phyloP scores from a whole-genome alignment of 805 yeast genomes.

The Candida mattraensis region DNA sequence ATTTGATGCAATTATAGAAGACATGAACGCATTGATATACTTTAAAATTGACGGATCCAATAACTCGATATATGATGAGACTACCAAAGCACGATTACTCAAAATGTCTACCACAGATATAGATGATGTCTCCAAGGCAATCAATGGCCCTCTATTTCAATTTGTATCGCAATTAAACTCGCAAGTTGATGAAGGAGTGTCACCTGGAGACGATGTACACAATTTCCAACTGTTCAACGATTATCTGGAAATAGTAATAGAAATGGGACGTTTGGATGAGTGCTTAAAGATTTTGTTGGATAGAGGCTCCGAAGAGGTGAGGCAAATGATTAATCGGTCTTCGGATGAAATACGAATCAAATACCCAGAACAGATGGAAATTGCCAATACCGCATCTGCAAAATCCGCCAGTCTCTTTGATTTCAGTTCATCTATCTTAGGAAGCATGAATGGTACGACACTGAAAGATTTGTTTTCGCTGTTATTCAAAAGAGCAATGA shows the following conservation, averaged over 20 bases:
- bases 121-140: slow-evolving; percentile 27
- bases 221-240: slow-evolving; percentile 23
- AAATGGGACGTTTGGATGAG: slow-evolving; percentile 58
- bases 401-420: slow-evolving; percentile 17
- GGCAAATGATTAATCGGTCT: slow-evolving; percentile 58
- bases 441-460: slow-evolving; percentile 39
- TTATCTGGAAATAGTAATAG: slow-evolving; percentile 29
- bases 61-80: slow-evolving; percentile 32
- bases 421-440: slow-evolving; percentile 15
- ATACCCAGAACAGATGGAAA: slow-evolving; percentile 39
- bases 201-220: slow-evolving; percentile 27
- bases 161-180: slow-evolving; percentile 35
- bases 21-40: slow-evolving; percentile 57
- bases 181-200: slow-evolving; percentile 21
- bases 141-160: slow-evolving; percentile 35
- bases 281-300: slow-evolving; percentile 55
- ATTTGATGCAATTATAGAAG: slow-evolving; percentile 75
- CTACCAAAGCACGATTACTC: slow-evolving; percentile 14
- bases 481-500: slow-evolving; percentile 61
- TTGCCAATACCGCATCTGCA: slow-evolving; percentile 16
- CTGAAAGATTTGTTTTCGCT: slow-evolving; percentile 70
- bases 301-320: slow-evolving; percentile 61
- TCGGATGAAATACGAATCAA: slow-evolving; percentile 64
- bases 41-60: slow-evolving; percentile 23
- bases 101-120: slow-evolving; percentile 25